Percentiles rank a stretch among this genome's conserved stretches.
Evolutionary conservation across 2,329 filamentous ascomycete genomes (phyloP).

Genomic region (Diaporthe velutina): DNA sequence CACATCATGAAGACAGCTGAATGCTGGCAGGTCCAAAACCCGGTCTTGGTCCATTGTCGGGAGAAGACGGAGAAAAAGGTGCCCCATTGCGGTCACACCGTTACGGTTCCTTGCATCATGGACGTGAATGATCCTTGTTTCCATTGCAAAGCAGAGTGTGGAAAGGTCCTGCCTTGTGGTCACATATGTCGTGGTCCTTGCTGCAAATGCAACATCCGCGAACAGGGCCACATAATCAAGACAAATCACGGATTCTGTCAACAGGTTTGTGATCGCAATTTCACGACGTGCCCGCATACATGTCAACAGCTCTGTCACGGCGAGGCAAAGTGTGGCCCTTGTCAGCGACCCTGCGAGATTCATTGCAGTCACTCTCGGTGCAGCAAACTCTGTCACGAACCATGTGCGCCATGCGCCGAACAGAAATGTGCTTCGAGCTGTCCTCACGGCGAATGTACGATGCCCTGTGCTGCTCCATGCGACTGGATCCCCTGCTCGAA

Average conservation of each 20-base stretch:
- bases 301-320: conserved; percentile 68
- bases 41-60: conserved; percentile 61
- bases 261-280: conserved; percentile 62
- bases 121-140: conserved; percentile 58
- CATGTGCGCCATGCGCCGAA: conserved; percentile 73
- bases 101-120: conserved; percentile 62
- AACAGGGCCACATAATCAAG: conserved; percentile 46
- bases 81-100: conserved; percentile 66
- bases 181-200: conserved; percentile 68
- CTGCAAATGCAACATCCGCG: conserved; percentile 57
- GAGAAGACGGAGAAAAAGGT: conserved; percentile 60
- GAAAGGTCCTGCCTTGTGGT: conserved; percentile 63
- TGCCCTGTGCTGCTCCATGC: conserved; percentile 77
- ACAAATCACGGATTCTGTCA: conserved; percentile 62
- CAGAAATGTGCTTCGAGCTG: conserved; percentile 61
- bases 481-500: conserved; percentile 74
- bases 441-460: conserved; percentile 51
- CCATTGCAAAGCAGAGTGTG: conserved; percentile 64
- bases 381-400: conserved; percentile 66
- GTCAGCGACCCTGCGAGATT: conserved; percentile 64
- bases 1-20: conserved; percentile 50
- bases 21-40: conserved; percentile 60
- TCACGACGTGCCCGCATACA: conserved; percentile 67
- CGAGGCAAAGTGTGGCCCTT: conserved; percentile 59
- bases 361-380: conserved; percentile 70